These are phyloP conservation scores for Hymenoscyphus occultus DNA, from an alignment of 2,329 filamentous ascomycete species.

Conservation along the genomic window DNA sequence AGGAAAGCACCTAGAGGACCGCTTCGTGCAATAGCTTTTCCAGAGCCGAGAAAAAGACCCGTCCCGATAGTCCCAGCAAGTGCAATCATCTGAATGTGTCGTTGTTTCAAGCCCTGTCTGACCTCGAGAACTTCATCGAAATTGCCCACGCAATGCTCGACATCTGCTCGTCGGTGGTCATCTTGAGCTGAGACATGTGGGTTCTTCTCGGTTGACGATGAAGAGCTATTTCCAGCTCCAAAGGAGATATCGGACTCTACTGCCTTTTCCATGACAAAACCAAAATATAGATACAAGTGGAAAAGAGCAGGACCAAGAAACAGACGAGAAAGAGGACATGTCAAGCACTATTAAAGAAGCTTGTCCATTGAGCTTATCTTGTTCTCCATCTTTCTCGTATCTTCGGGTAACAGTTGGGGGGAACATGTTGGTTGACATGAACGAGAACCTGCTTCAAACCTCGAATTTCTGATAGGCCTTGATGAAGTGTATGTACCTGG, in stretches of 20 bases:
- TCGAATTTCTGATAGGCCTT: background rate
- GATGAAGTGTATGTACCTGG: background rate
- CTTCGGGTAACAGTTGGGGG: background rate
- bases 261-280: background rate
- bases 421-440: background rate
- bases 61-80: conserved; percentile 48
- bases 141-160: background rate
- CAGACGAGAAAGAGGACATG: background rate
- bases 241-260: background rate
- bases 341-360: background rate
- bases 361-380: conserved; percentile 4
- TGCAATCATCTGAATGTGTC: conserved; percentile 45
- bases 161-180: background rate
- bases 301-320: background rate
- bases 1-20: conserved; percentile 50
- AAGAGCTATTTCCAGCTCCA: background rate
- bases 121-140: background rate
- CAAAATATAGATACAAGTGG: background rate
- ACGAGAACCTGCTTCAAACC: background rate
- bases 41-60: conserved; percentile 38
- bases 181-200: background rate
- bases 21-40: conserved; percentile 48
- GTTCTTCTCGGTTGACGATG: conserved; percentile 1
- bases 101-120: conserved; percentile 42
- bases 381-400: conserved; percentile 6